Evolutionary conservation across 139 green algal species (phyloP), one percentile per base, ranked within the genome.

Genomic region (Chlamydomonas sp.): DNA sequence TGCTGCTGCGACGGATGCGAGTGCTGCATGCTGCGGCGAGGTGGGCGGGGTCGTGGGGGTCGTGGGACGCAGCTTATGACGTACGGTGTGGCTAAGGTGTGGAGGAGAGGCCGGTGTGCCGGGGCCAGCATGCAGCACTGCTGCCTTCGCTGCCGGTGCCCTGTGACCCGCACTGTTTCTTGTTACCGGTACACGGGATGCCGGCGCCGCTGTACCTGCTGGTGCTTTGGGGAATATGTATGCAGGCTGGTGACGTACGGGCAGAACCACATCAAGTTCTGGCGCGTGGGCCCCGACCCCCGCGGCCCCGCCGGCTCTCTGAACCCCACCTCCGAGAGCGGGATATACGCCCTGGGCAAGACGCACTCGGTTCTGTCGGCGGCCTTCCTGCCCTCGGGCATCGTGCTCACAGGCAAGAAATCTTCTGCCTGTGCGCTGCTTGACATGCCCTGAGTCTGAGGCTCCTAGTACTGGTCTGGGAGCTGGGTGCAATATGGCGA

Each of bases 211-310:
- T 49, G 31, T 49, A 49, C 31, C 31, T 49, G 31, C 31, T 49
- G 31, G 31, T 49, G 31, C 31, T 49, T 49, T 49, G 31, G 31
- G 60, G 0, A 15, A 57, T 12, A 49, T 66, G 58, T 59, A 18
- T 86, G n/a, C 89, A 94, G 89, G 87, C 62, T 95, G n/a, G 79
- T 93, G 16, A 94, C 93, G 1, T 95, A 92, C 74, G 93, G 93
- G 20, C 84, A 92, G 62, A 94, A 95, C 87, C 92, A 94, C 89
- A 94, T 94, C 90, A 94, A 94, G 88, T 93, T 94, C 82, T 93
- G 91, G 91, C 71, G n/a, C 17, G 63, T 92, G 60, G 60, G 3
- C 3, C 17, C 31, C n/a, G 84, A 89, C 72, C 72, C 83, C 2
- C 67, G 75, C 72, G 64, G 31, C 18, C 18, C 73, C 58, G 75